phyloP scores from a whole-genome alignment of 2,329 filamentous ascomycete genomes.

The Pseudogymnoascus sp. region DNA sequence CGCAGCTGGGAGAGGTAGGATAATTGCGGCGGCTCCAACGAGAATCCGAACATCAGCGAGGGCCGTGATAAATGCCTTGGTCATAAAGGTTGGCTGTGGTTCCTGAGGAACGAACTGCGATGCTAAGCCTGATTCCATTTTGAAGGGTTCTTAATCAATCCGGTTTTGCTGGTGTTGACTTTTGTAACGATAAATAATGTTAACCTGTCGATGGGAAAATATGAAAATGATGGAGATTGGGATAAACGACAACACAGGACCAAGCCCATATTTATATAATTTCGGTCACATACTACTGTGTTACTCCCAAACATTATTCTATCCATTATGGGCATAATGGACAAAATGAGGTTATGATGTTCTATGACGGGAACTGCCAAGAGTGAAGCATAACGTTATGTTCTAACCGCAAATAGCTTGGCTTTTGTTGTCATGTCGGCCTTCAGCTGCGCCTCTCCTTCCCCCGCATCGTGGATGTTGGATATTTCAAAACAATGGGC shows the following conservation, averaged over 20 bases:
- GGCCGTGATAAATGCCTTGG: background rate
- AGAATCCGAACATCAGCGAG: background rate
- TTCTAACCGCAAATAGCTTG: constrained; percentile 5
- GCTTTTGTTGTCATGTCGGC: background rate
- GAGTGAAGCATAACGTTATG: constrained; percentile 6
- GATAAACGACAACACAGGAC: background rate
- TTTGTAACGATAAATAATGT: background rate
- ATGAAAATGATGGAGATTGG: background rate
- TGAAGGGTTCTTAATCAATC: background rate
- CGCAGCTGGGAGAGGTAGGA: background rate
- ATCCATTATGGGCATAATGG: background rate
- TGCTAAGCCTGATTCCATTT: background rate
- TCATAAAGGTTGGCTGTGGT: background rate
- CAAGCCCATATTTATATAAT: background rate
- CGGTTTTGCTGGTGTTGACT: background rate
- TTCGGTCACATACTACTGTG: background rate
- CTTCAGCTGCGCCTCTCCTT: background rate
- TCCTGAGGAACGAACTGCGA: background rate
- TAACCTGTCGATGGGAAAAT: background rate
- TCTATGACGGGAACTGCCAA: background rate
- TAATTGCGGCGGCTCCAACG: background rate
- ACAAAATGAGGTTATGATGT: constrained; percentile 2
- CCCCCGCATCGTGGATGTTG: background rate
- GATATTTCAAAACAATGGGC: background rate
- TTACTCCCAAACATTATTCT: background rate